A percentile compares a stretch with the other conserved stretches of the same genome.
Conservation (phyloP, 176 grass and related monocot species). For the Ananas comosus region DNA sequence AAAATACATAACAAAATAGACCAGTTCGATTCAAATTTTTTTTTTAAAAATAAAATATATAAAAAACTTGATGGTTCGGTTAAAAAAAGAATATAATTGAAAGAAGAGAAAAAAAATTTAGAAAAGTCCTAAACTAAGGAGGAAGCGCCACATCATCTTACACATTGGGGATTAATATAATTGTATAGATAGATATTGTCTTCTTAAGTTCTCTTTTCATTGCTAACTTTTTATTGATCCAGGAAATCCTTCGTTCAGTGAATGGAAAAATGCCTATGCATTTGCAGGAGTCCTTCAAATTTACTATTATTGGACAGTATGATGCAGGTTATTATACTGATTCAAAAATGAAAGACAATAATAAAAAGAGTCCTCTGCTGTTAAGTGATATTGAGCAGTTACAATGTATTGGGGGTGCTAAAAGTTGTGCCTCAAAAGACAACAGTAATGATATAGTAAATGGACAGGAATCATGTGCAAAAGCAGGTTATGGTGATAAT, state of each 20-base stretch:
- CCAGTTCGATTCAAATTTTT: too few relatives aligned
- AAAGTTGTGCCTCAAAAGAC: conserved; percentile 19
- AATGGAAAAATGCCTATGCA: conserved; percentile 50
- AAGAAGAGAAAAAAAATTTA: too few relatives aligned
- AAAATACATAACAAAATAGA: too few relatives aligned
- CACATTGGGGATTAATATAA: too few relatives aligned
- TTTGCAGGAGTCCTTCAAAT: conserved; percentile 42
- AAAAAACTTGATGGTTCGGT: too few relatives aligned
- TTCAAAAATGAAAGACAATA: conserved; percentile 18
- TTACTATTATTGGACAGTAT: conserved; percentile 58
- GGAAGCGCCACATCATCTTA: too few relatives aligned
- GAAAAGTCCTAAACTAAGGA: too few relatives aligned
- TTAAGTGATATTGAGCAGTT: conserved; percentile 11
- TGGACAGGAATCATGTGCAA: conserved; percentile 24
- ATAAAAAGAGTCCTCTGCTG: conserved; percentile 17
- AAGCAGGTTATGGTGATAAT: neutral
- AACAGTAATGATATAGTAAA: conserved; percentile 12
- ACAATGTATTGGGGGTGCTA: neutral
- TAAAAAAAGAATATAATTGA: too few relatives aligned
- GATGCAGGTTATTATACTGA: conserved; percentile 17
- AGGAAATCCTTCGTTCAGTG: conserved; percentile 42
- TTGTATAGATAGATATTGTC: too few relatives aligned
- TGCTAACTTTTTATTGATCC: conserved; percentile 27
- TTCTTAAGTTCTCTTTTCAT: conserved; percentile 14
- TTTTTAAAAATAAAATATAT: too few relatives aligned